These are phyloP conservation scores for Elaphomyces granulatus DNA, from an alignment of 495 filamentous ascomycete genomes.

Conservation along the genomic window DNA sequence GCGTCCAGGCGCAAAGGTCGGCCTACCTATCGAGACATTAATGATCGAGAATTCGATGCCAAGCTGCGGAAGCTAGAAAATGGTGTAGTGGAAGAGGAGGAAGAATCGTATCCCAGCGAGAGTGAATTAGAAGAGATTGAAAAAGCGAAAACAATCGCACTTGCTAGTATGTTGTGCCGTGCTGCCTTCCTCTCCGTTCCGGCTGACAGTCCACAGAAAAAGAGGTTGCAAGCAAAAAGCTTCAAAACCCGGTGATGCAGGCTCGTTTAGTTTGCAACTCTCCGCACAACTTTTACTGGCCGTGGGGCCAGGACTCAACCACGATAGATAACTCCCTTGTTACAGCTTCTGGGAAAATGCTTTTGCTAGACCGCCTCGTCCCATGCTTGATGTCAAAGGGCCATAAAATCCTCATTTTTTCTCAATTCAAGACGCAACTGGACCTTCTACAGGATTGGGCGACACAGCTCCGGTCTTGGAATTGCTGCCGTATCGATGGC, in stretches of 20 bases:
- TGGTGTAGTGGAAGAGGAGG: constrained; percentile 38
- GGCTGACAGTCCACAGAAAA: constrained; percentile 35
- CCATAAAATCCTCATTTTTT: constrained; percentile 93
- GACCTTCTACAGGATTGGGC: constrained; percentile 86
- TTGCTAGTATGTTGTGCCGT: constrained; percentile 48
- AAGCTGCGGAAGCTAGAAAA: constrained; percentile 48
- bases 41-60: constrained; percentile 58
- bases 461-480: constrained; percentile 52
- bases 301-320: constrained; percentile 45
- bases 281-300: constrained; percentile 94
- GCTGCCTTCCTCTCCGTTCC: neutral
- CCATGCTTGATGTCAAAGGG: constrained; percentile 56
- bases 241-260: constrained; percentile 90
- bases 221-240: constrained; percentile 80
- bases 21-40: constrained; percentile 59
- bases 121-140: constrained; percentile 48
- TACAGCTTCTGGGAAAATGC: constrained; percentile 85
- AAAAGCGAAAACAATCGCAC: constrained; percentile 53
- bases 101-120: constrained; percentile 31
- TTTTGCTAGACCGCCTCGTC: constrained; percentile 76
- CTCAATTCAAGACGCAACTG: constrained; percentile 87
- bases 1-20: constrained; percentile 29
- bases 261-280: constrained; percentile 83
- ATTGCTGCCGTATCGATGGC: constrained; percentile 83
- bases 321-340: constrained; percentile 63